Evolutionary conservation across 2,329 filamentous ascomycete genomes (phyloP).

Genomic region (Elsinoe ampelina): DNA sequence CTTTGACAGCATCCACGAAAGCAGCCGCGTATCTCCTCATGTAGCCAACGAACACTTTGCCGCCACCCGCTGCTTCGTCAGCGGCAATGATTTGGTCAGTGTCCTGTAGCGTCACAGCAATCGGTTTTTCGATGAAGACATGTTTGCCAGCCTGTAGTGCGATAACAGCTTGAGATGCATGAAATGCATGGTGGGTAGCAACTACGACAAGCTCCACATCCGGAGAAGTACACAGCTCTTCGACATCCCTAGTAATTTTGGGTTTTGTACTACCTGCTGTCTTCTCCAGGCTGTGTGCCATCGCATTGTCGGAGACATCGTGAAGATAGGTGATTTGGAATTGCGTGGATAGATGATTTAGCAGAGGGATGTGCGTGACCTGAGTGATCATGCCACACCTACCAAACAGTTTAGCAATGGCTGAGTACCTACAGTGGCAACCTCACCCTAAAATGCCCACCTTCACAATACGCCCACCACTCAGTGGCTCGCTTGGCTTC

Average conservation of each 20-base stretch:
- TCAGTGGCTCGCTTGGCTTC: slow-evolving; percentile 14
- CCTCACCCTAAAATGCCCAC: slow-evolving; percentile 16
- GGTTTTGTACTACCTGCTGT: slow-evolving; percentile 23
- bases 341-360: slow-evolving; percentile 33
- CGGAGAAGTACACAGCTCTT: slow-evolving; percentile 34
- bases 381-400: slow-evolving; percentile 32
- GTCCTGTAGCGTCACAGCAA: slow-evolving; percentile 41
- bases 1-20: slow-evolving; percentile 46
- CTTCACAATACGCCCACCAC: slow-evolving; percentile 11
- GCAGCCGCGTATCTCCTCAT: slow-evolving; percentile 52
- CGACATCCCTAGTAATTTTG: slow-evolving; percentile 30
- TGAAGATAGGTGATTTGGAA: slow-evolving; percentile 30
- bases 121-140: slow-evolving; percentile 52
- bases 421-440: not conserved
- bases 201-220: slow-evolving; percentile 48
- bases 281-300: slow-evolving; percentile 21
- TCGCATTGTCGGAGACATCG: slow-evolving; percentile 42
- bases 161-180: slow-evolving; percentile 42
- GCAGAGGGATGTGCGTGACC: slow-evolving; percentile 45
- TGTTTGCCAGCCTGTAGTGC: slow-evolving; percentile 48
- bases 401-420: not conserved
- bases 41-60: slow-evolving; percentile 49
- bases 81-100: slow-evolving; percentile 42
- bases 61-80: slow-evolving; percentile 34
- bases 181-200: slow-evolving; percentile 45